Evolutionary conservation across 1,284 basidiomycete genomes (phyloP).

Genomic region (Waitea zeae): DNA sequence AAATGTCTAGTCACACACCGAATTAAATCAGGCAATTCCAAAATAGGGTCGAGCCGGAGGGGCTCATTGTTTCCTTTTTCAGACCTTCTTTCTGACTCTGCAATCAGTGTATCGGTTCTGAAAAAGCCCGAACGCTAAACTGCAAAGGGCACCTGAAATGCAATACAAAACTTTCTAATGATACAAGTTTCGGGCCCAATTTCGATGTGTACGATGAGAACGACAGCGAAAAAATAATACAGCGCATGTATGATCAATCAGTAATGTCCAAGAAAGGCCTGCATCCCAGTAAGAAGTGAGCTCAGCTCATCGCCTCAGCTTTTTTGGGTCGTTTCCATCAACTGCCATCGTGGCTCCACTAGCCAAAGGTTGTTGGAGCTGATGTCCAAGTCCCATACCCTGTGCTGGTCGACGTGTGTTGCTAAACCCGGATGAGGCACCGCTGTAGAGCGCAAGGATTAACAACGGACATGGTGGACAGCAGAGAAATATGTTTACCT

Average conservation of each 20-base stretch:
- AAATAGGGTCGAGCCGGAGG: too few species aligned
- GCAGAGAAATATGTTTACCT: slow-evolving; percentile 1
- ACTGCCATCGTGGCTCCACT: background rate
- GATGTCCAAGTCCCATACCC: background rate
- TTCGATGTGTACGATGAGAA: too few species aligned
- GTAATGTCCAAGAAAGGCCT: background rate
- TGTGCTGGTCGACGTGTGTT: background rate
- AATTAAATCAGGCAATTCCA: too few species aligned
- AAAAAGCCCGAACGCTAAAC: background rate
- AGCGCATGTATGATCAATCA: background rate
- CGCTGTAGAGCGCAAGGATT: background rate
- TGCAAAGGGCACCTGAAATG: too few species aligned
- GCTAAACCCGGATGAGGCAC: background rate
- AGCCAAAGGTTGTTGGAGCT: background rate
- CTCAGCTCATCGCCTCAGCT: background rate
- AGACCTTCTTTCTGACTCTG: background rate
- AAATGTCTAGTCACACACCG: too few species aligned
- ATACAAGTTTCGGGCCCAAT: too few species aligned
- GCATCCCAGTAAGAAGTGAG: too few species aligned
- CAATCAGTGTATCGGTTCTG: background rate
- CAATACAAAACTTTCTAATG: too few species aligned
- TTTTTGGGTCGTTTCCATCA: background rate
- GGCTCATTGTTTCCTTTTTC: too few species aligned
- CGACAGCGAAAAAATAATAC: background rate
- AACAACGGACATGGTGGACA: background rate